phyloP scores from a whole-genome alignment of 805 yeast species.

The Kregervanrija fluxuum region DNA sequence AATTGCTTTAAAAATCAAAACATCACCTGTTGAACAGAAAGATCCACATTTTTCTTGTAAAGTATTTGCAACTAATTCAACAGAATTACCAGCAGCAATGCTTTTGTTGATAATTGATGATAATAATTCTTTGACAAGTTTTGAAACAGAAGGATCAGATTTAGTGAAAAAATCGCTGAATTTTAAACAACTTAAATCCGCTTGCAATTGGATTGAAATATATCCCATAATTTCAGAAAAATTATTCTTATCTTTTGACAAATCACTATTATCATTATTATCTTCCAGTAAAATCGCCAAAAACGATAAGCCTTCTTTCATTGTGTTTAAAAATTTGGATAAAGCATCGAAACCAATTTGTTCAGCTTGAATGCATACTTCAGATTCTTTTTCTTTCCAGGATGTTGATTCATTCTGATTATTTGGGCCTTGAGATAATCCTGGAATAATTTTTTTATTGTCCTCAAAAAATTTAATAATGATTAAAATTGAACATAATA shows the following conservation, averaged over 20 bases:
- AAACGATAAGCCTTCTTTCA: constrained; percentile 88
- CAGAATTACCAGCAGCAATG: constrained; percentile 86
- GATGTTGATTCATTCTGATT: constrained; percentile 42
- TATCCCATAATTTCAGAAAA: constrained; percentile 65
- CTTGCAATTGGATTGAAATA: constrained; percentile 61
- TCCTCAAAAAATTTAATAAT: constrained; percentile 63
- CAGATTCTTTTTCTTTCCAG: constrained; percentile 36
- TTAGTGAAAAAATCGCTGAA: constrained; percentile 79
- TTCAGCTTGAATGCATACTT: constrained; percentile 80
- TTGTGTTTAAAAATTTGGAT: constrained; percentile 62
- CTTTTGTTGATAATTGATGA: constrained; percentile 85
- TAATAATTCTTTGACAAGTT: constrained; percentile 75
- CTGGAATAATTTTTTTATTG: constrained; percentile 55
- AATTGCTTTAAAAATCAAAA: constrained; percentile 85
- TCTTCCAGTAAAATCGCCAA: constrained; percentile 77
- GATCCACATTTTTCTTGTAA: constrained; percentile 91
- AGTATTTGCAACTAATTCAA: constrained; percentile 80
- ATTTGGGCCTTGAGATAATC: constrained; percentile 46
- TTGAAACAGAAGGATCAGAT: constrained; percentile 43
- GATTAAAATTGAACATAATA: constrained; percentile 63
- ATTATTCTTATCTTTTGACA: constrained; percentile 17
- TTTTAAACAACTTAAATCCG: constrained; percentile 54
- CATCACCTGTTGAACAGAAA: constrained; percentile 91
- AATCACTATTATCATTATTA: constrained; percentile 30
- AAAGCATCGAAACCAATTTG: constrained; percentile 80